These are phyloP conservation scores for Bonnemaisonia californica DNA, from an alignment of 31 red algal species.

Conservation along the genomic window DNA sequence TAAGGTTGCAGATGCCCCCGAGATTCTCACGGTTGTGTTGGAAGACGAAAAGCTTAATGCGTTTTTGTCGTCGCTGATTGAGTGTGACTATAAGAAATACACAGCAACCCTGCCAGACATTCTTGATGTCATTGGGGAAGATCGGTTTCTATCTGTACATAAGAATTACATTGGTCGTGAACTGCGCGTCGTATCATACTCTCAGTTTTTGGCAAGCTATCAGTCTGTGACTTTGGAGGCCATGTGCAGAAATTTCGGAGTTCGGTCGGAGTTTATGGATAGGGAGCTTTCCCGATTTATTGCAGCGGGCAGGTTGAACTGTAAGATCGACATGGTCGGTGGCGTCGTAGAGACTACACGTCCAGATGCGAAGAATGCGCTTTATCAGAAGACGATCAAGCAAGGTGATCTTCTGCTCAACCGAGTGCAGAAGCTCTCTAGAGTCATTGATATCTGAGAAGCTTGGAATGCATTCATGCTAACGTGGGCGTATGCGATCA, in stretches of 20 bases:
- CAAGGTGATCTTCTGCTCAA: constrained; percentile 95
- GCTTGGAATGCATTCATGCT: background rate
- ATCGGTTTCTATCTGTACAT: constrained; percentile 78
- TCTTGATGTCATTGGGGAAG: constrained; percentile 60
- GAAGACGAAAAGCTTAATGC: constrained; percentile 65
- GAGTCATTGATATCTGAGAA: constrained; percentile 91
- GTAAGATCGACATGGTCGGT: constrained; percentile 93
- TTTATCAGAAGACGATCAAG: constrained; percentile 91
- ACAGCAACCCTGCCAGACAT: constrained; percentile 79
- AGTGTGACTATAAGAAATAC: constrained; percentile 85
- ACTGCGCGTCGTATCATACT: constrained; percentile 83
- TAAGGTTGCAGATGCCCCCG: constrained; percentile 84
- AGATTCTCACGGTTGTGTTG: constrained; percentile 80
- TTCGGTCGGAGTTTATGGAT: constrained; percentile 82
- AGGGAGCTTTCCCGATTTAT: constrained; percentile 92
- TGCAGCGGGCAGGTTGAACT: constrained; percentile 81
- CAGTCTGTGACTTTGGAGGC: constrained; percentile 80
- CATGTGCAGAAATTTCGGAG: constrained; percentile 91
- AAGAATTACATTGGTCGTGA: constrained; percentile 80
- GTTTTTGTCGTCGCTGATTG: constrained; percentile 78
- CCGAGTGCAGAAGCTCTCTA: constrained; percentile 93
- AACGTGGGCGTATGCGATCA: too few species aligned
- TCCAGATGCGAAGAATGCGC: constrained; percentile 79
- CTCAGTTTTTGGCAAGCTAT: constrained; percentile 92
- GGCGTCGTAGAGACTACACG: constrained; percentile 88